These are phyloP conservation scores for Canavalia gladiata DNA, from an alignment of 306 rosid genomes.

Conservation along the genomic window DNA sequence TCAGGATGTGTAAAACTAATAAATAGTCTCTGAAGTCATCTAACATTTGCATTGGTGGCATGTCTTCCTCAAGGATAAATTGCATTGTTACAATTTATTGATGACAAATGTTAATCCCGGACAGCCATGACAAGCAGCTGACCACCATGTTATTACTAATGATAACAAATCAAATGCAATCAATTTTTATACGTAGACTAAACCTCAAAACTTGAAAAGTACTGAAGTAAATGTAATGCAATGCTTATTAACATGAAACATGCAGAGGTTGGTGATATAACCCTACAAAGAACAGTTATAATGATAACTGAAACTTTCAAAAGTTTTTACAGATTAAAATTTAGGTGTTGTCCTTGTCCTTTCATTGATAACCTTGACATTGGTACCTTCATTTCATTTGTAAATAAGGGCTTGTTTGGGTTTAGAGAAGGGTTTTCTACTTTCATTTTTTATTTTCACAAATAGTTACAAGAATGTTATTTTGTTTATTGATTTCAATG, in stretches of 20 bases:
- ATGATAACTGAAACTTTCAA: constrained; percentile 5
- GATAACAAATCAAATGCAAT: background rate
- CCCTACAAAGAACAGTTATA: background rate
- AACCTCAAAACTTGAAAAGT: background rate
- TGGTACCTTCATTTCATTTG: background rate
- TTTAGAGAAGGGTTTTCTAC: background rate
- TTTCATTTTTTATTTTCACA: background rate
- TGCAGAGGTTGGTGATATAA: background rate
- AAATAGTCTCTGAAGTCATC: background rate
- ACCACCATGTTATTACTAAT: background rate
- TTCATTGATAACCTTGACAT: too few species aligned
- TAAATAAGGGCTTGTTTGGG: background rate
- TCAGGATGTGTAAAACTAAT: background rate
- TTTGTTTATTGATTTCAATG: background rate
- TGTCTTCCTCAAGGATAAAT: background rate
- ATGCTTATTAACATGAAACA: constrained; percentile 14
- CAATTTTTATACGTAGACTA: background rate
- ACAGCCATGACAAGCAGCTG: background rate
- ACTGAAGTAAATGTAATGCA: background rate
- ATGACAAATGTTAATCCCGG: background rate
- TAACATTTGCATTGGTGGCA: background rate
- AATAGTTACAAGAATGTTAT: background rate
- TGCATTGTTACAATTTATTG: background rate
- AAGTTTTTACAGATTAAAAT: background rate
- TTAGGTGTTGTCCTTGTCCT: too few species aligned